Evolutionary conservation across 2,329 filamentous ascomycete genomes (phyloP), one percentile per base, ranked within the genome.

Genomic region (Trichoderma gracile): DNA sequence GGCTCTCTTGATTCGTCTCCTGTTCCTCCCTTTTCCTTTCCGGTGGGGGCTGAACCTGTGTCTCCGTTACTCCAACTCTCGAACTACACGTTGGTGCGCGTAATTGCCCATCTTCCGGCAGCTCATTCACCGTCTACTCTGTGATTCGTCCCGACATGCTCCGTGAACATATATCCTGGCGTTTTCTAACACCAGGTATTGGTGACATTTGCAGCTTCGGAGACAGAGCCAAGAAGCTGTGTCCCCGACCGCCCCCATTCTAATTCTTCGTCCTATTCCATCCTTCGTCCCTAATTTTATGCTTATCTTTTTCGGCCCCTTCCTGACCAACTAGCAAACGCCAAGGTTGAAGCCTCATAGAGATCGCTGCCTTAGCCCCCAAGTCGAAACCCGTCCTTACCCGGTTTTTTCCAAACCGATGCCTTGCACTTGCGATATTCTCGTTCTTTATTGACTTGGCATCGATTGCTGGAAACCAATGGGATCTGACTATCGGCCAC

Each of bases 291-390:
- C 30, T 14, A 1, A 14, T 14, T 62, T 57, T 63, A 56, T 61
- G 57, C 57, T 61, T 61, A 61, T 61, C 57, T 53, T 12, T 38
- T 2, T 52, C 33, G 45, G 38, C n/a, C 33, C 57, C 57, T 38
- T 38, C 33, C 33, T 38, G 14, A 12, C 33, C 33, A 38, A 38
- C 33, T 33, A 61, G 33, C 42, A 58, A 38, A 47, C 45, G 45
- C 21, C 21, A 9, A 17, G 33, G 30, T 23, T 46, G 57, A 12
- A 21, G 42, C 17, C 57, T 61, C 57, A 61, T 52, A 38, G 45
- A 61, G 47, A 61, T 52, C 45, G 47, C 38, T 21, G 12, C 33
- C 12, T 21, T 38, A n/a, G 43, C 57, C 46, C 57, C 57, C 45
- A 60, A 42, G 10, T 9, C 53, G 2, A 17, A 23, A 38, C 57